These are phyloP conservation scores for Fusarium sulawesiense DNA, from an alignment of 2,329 filamentous ascomycete genomes.

Conservation along the genomic window DNA sequence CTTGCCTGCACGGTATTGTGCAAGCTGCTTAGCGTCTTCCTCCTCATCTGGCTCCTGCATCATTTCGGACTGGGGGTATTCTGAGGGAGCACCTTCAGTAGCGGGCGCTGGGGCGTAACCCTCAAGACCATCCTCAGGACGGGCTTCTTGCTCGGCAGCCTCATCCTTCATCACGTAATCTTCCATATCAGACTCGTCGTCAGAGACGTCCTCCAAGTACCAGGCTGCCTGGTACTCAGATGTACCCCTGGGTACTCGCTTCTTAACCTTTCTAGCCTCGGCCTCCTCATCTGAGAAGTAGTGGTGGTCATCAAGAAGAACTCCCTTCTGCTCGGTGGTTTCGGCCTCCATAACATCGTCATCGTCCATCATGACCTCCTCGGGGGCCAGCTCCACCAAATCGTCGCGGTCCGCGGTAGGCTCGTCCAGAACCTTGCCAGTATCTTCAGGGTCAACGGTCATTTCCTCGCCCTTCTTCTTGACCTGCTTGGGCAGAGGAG, in stretches of 20 bases:
- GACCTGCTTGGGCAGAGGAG: conserved; percentile 71
- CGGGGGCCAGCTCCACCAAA: conserved; percentile 84
- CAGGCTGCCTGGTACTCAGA: conserved; percentile 95
- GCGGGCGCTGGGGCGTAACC: conserved; percentile 73
- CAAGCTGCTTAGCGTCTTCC: conserved; percentile 79
- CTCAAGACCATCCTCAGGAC: conserved; percentile 86
- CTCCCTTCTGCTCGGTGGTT: conserved; percentile 77
- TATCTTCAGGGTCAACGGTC: conserved; percentile 74
- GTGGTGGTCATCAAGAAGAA: conserved; percentile 94
- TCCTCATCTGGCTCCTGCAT: conserved; percentile 90
- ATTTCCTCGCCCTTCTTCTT: conserved; percentile 75
- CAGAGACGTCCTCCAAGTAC: conserved; percentile 86
- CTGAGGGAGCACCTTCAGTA: conserved; percentile 83
- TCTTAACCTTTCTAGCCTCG: conserved; percentile 64
- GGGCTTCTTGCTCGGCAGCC: conserved; percentile 65
- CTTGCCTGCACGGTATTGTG: conserved; percentile 81
- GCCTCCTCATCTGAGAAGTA: conserved; percentile 89
- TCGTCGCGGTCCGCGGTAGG: conserved; percentile 87
- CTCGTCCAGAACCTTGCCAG: conserved; percentile 70
- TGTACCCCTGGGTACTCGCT: conserved; percentile 86
- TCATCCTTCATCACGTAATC: conserved; percentile 70
- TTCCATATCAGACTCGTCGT: conserved; percentile 86
- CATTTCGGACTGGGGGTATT: conserved; percentile 94
- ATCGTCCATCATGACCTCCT: conserved; percentile 82
- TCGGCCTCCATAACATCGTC: conserved; percentile 52